Base-by-base conservation (phyloP, 805 yeast species). In the Saccharomycopsis sp. region DNA sequence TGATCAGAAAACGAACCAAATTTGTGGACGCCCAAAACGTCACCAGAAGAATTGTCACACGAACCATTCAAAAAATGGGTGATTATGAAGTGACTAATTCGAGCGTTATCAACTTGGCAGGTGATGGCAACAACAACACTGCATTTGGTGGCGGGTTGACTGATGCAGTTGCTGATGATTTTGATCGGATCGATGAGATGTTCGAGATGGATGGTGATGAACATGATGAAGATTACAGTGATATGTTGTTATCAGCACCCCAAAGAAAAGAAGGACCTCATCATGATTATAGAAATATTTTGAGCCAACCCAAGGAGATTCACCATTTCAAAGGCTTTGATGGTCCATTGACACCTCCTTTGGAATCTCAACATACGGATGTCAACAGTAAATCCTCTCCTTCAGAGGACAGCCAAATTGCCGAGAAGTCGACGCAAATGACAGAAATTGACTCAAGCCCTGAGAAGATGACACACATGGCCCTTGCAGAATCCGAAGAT, bases 61-160 rank as follows among this genome's bases (percentile, higher is more conserved):
- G 39, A 16, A 43, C 49, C 2, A 30, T 46, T 5, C 42, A 46
- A 18, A 42, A 39, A 30, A 38, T 43, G 2, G 49, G 49, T 5
- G 37, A 33, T 15, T 46, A 46, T 20, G 49, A 46, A 17, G 45
- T 46, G n/a, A 42, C 42, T 10, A 43, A 41, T n/a, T 46, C 49
- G 5, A 40, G 33, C 21, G 41, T 42, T 23, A 35, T 46, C 9
- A 46, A 43, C 22, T 40, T 46, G 13, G 25, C 45, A 8, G 30
- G 25, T 16, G 34, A 30, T 18, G 19, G 12, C 20, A 19, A 26
- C 4, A 16, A 27, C 32, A 26, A 13, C 30, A 30, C 22, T 30
- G 31, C 27, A 19, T 30, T 31, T n/a, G n/a, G n/a, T n/a, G n/a
- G n/a, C n/a, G n/a, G n/a, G n/a, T n/a, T n/a, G 5, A 22, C 35